Base-by-base conservation (phyloP, 345 rosid genomes). In the Citrus reticulata region DNA sequence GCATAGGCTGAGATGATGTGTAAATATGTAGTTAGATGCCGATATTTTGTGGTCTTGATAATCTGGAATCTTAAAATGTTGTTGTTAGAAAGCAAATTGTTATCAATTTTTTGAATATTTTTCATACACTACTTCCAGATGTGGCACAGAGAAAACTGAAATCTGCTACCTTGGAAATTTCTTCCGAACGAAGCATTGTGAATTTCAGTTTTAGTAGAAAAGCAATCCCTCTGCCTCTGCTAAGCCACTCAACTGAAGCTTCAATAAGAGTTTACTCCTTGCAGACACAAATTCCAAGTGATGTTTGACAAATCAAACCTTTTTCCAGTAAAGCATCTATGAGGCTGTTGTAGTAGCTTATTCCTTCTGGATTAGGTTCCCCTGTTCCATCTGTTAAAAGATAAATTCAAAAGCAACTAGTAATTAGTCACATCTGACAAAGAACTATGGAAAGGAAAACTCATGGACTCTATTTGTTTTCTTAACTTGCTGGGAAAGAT, bases 321-420 rank as follows among this genome's bases (percentile, higher is more conserved):
- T 92, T 92, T 74, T 87, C 86, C 20, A 91, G 72, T 72, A 93
- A 88, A 68, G 88, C 86, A 85, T 95, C 87, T 60, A 95, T 90
- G 74, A 95, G 87, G 34, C 78, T 78, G 83, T 86, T 92, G 83
- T 95, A 95, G 88, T 91, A 91, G 72, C 76, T 74, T 64, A 93
- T 78, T 70, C 98, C 99, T 79, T 88, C 90, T 71, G 58, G 81
- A 79, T 93, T 93, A 20, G 88, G 87, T 74, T 90, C 87, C 73
- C 97, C 99, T 67, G 91, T 85, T 80, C 98, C 98, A 88, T 90
- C 98, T 95, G 86, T 85, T 77, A 68, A 81, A 77, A 77, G 27
- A 54, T 19, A 37, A 58, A 66, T 27, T 72, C 62, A 4, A 27
- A 80, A 67, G 46, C 39, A 72, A 46, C 75, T 57, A 65, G 73